Evolutionary conservation across 1,139 yeast genomes (phyloP).

Genomic region (Lodderomyces parapsilosis): DNA sequence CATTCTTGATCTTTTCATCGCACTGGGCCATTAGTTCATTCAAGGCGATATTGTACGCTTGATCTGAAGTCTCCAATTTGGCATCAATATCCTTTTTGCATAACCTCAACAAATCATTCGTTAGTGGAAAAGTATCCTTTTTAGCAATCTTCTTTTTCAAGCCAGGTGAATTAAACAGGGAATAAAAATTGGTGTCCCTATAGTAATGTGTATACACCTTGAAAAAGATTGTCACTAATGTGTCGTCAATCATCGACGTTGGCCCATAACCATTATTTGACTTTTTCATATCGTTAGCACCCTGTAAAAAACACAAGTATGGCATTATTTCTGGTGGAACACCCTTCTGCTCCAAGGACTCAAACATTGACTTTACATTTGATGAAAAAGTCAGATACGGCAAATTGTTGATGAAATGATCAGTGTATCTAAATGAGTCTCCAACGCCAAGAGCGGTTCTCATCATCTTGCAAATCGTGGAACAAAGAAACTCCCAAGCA

Average conservation of each 20-base stretch:
- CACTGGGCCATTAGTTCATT: constrained; percentile 2
- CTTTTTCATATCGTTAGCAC: constrained; percentile 63
- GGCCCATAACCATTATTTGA: constrained; percentile 82
- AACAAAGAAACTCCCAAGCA: constrained; percentile 64
- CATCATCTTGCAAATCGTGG: constrained; percentile 48
- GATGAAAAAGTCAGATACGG: constrained; percentile 45
- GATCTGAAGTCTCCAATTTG: constrained; percentile 29
- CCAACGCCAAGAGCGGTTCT: constrained; percentile 47
- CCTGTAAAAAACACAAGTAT: constrained; percentile 45
- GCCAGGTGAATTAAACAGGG: constrained; percentile 19
- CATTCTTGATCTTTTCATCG: background rate
- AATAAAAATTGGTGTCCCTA: constrained; percentile 12
- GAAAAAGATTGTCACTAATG: constrained; percentile 62
- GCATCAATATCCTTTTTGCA: constrained; percentile 32
- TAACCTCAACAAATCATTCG: constrained; percentile 33
- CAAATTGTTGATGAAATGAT: constrained; percentile 47
- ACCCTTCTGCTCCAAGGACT: constrained; percentile 27
- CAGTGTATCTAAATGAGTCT: constrained; percentile 55
- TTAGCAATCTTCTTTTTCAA: constrained; percentile 45
- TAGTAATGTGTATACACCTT: constrained; percentile 36
- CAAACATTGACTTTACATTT: constrained; percentile 36
- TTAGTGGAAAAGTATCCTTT: constrained; percentile 44
- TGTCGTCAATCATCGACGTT: constrained; percentile 74
- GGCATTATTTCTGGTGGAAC: constrained; percentile 29
- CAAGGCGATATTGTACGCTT: constrained; percentile 32